phyloP scores from a whole-genome alignment of 768 basidiomycete species.

The Suillus alpinus region DNA sequence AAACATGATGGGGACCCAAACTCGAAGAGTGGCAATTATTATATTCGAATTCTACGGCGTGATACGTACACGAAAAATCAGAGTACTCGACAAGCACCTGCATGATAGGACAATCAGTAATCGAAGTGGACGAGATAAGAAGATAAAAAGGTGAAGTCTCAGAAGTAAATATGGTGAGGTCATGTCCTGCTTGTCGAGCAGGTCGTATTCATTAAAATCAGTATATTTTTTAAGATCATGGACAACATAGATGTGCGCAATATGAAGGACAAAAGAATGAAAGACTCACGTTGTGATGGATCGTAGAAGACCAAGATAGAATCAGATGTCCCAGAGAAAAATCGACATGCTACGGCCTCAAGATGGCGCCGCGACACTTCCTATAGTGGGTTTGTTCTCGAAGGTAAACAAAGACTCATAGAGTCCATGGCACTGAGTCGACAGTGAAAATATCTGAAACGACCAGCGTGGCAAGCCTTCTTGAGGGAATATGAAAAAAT shows the following conservation, averaged over 20 bases:
- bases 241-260: conserved; percentile 4
- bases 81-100: neutral
- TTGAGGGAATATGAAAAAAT: conserved; percentile 1
- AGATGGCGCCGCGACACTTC: conserved; percentile 43
- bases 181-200: conserved; percentile 20
- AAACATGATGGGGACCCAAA: neutral
- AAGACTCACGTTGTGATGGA: neutral
- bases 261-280: neutral
- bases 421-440: conserved; percentile 50
- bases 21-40: neutral
- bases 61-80: neutral
- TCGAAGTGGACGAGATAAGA: neutral
- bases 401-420: conserved; percentile 34
- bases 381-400: conserved; percentile 44
- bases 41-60: neutral
- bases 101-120: neutral
- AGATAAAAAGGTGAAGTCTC: conserved; percentile 2
- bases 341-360: conserved; percentile 46
- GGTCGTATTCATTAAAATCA: conserved; percentile 33
- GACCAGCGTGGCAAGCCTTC: conserved; percentile 52
- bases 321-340: conserved; percentile 40
- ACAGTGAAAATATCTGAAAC: conserved; percentile 33
- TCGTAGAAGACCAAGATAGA: neutral
- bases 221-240: conserved; percentile 24
- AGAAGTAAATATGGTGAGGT: conserved; percentile 8